Base-by-base conservation (phyloP, 306 rosid species). In the Ziziphus jujuba region DNA sequence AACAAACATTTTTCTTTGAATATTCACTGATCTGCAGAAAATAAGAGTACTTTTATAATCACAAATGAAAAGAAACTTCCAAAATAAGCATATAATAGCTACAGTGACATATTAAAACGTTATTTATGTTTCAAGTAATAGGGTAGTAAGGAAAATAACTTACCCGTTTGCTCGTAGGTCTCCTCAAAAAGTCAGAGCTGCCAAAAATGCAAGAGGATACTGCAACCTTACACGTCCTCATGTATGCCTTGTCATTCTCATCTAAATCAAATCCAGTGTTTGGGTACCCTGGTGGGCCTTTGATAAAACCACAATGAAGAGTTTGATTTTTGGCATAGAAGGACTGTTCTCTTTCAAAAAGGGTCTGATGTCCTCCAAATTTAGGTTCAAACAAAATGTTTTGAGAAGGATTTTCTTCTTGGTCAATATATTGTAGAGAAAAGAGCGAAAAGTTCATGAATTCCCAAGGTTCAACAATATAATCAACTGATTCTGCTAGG, bases 201-300 rank as follows among this genome's bases (percentile, higher is more conserved):
- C 98, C 98, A 77, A 92, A 92, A 76, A 92, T 92, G 91, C 98
- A 92, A 15, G 98, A 92, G 67, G 96, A 92, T 61, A 92, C 95
- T 12, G 45, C 96, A 81, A 89, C 79, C 80, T 87, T 84, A 79
- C 98, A 92, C 21, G 47, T 72, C 57, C 57, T 67, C 96, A 92
- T 85, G 81, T 80, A 87, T 28, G 78, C 85, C 77, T 64, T 84
- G 67, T 89, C 98, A 66, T 81, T 85, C 53, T 70, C 88, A 56
- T 89, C 75, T 68, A 92, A 45, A 72, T 92, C 95, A 85, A 87
- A 92, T 66, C 96, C 96, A 67, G 84, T 82, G 82, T 87, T 85
- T 23, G 91, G 78, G 79, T 68, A 68, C 73, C 83, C 88, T 2
- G 44, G 76, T 56, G 85, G 76, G 64, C 84, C 95, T 61, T 75